phyloP scores from a whole-genome alignment of 805 yeast genomes.

The Myxozyma geophila region DNA sequence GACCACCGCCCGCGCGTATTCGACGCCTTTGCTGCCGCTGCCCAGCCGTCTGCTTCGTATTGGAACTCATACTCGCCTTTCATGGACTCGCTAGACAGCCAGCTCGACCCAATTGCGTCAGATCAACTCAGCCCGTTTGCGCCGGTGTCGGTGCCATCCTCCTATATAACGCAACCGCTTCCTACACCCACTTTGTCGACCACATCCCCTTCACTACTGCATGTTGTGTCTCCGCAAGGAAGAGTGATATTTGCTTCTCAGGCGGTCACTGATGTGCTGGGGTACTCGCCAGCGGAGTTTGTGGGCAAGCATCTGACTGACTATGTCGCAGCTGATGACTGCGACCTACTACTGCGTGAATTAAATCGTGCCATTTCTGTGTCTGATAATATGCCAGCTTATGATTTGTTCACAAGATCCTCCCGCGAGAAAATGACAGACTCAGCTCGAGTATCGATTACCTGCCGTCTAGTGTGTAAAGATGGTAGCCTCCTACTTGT shows the following conservation, averaged over 20 bases:
- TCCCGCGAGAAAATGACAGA: conserved; percentile 1
- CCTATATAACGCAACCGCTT: conserved; percentile 1
- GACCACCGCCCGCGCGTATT: conserved; percentile 15
- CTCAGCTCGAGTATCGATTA: conserved; percentile 12
- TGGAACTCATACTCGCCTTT: conserved; percentile 1
- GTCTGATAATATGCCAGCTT: neutral
- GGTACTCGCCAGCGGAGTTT: conserved; percentile 28
- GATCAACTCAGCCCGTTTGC: conserved; percentile 1
- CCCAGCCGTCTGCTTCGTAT: neutral
- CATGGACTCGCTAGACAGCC: neutral
- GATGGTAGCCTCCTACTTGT: conserved; percentile 18
- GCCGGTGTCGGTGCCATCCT: neutral
- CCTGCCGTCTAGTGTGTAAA: conserved; percentile 17
- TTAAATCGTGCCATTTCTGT: conserved; percentile 27
- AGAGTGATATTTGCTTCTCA: conserved; percentile 30
- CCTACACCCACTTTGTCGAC: conserved; percentile 9
- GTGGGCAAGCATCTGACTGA: conserved; percentile 22
- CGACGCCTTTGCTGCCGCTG: conserved; percentile 9
- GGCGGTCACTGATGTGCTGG: conserved; percentile 27
- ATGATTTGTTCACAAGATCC: neutral
- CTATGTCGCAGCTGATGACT: conserved; percentile 29
- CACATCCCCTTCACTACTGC: conserved; percentile 6
- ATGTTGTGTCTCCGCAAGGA: conserved; percentile 12
- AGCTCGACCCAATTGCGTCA: neutral
- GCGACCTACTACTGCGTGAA: conserved; percentile 22